Evolutionary conservation across 371 early-diverging fungal species (phyloP).

Genomic region (Mortierella sp.): DNA sequence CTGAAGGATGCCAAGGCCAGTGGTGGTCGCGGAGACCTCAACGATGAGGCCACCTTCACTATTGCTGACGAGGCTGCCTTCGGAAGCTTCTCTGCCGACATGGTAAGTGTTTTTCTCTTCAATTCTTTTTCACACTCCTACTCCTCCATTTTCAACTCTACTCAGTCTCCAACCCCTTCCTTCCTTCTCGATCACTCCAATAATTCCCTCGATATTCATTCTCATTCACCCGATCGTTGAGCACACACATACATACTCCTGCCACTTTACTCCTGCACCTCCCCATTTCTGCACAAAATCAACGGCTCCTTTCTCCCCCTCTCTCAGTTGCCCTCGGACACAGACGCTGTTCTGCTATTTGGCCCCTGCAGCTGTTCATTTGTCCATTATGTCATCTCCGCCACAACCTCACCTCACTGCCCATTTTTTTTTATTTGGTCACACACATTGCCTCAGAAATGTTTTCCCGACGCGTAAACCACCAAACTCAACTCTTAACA

Average conservation of each 20-base stretch:
- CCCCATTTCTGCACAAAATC: not conserved
- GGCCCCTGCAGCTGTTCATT: not conserved
- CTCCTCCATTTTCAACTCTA: not conserved
- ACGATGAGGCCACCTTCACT: conserved; percentile 61
- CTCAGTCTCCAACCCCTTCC: not conserved
- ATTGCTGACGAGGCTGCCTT: conserved; percentile 64
- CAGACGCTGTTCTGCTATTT: not conserved
- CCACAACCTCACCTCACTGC: not conserved
- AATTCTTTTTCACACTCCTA: not conserved
- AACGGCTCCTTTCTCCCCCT: not conserved
- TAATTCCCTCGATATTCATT: not conserved
- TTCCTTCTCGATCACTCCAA: not conserved
- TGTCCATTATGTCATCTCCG: not conserved
- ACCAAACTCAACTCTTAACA: not conserved
- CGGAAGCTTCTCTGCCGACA: conserved; percentile 65
- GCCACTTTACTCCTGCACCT: not conserved
- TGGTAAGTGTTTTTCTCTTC: conserved; percentile 57
- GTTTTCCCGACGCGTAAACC: not conserved
- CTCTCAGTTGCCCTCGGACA: not conserved
- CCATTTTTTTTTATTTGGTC: not conserved
- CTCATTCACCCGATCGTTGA: conserved; percentile 2
- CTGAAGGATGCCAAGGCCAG: conserved; percentile 63
- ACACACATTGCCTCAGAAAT: not conserved
- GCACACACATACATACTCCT: not conserved
- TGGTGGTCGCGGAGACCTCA: conserved; percentile 63